phyloP scores from a whole-genome alignment of 73 alveolate species.

The Paraurostyla sp. region DNA sequence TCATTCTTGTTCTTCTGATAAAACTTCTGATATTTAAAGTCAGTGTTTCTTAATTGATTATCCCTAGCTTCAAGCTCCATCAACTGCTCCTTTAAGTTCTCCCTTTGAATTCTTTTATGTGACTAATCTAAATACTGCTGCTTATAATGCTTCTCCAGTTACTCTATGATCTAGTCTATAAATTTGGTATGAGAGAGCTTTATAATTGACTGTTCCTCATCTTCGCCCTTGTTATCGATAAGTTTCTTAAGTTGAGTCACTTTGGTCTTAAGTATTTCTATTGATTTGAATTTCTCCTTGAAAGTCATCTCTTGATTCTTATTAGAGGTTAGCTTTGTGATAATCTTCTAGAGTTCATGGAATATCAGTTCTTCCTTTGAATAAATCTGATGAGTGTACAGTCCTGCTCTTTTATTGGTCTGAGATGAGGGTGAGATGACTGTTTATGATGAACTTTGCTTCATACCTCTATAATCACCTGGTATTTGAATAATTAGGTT shows the following conservation, averaged over 20 bases:
- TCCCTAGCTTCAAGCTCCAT: constrained; percentile 19
- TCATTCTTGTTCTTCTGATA: constrained; percentile 15
- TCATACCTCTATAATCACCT: too few species aligned
- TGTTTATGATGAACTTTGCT: too few species aligned
- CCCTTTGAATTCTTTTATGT: constrained; percentile 16
- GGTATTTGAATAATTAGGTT: too few species aligned
- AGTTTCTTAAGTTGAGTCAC: background rate
- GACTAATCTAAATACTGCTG: background rate
- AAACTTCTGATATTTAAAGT: constrained; percentile 37
- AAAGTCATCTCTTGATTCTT: background rate
- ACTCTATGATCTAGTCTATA: constrained; percentile 5
- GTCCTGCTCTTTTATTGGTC: too few species aligned
- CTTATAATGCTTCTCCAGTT: constrained; percentile 32
- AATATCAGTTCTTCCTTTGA: constrained; percentile 37
- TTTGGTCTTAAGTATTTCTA: background rate
- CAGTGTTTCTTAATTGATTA: constrained; percentile 31
- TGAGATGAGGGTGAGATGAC: too few species aligned
- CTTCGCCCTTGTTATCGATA: constrained; percentile 15
- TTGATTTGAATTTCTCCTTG: constrained; percentile 1
- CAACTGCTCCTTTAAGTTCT: background rate
- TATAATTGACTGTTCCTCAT: constrained; percentile 2
- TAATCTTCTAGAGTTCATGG: constrained; percentile 24
- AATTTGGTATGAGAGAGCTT: constrained; percentile 37
- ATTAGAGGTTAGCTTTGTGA: constrained; percentile 22
- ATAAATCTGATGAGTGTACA: background rate